Evolutionary conservation across 305 asterid genomes (phyloP), one percentile per base, ranked within the genome.

Genomic region (Solanum hybrid): DNA sequence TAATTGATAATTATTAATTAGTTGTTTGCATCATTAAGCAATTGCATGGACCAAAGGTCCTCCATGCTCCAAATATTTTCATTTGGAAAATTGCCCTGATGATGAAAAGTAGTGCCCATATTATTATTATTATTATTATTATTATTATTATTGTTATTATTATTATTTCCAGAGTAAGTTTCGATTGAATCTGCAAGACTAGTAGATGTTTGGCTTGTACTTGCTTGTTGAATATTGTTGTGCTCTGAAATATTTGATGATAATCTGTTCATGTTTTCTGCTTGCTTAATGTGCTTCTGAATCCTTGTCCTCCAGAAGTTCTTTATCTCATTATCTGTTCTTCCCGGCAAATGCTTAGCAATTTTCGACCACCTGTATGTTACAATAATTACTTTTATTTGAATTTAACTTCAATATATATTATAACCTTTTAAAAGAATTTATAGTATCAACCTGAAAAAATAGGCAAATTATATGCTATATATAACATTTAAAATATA

Each of bases 251-350:
- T 22, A 76, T 89, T 91, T 32, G 92, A 82, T 88, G 92, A 87
- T 89, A 90, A 92, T 10, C 89, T 93, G 2, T 92, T 88, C 79
- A 89, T 91, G 57, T 37, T 89, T 90, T 93, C 99, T 1, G 93
- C 93, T 89, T 92, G 98, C 92, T 95, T 97, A 5, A 95, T 93
- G 26, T 94, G 98, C 94, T 97, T 97, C 45, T 96, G 99, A 8
- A 97, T 97, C 27, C 99, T 93, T 26, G 99, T 97, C 95, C 99
- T 96, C 99, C 99, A 97, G 1, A 90, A 97, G 22, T 97, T 97
- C 90, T 97, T 97, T 92, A 97, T 97, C 39, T 97, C 99, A 22
- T 97, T 97, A 78, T 97, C 99, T 1, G 98, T 97, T 92, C 99
- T 94, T 91, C 99, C 99, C 0, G 99, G 99, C 24, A 97, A 87